These are phyloP conservation scores for Trapa bicornis DNA, from an alignment of 345 rosid species.

Conservation along the genomic window DNA sequence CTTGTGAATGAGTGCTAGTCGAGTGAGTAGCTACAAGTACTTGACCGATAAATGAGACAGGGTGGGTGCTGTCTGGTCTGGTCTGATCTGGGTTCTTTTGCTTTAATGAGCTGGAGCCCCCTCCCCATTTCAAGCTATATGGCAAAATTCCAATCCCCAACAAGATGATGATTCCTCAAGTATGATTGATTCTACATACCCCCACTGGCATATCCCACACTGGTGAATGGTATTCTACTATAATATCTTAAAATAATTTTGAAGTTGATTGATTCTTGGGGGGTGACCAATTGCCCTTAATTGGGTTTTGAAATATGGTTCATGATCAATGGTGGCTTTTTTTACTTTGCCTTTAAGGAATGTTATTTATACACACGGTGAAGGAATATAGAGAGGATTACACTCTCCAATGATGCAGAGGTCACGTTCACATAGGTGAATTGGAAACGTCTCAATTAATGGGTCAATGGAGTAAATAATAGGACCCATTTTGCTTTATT, in stretches of 20 bases:
- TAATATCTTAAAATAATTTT: too few relatives aligned
- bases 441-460: not conserved
- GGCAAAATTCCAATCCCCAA: slow-evolving; percentile 2
- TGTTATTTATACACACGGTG: not conserved
- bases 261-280: not conserved
- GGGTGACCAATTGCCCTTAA: not conserved
- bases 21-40: slow-evolving; percentile 10
- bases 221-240: too few relatives aligned
- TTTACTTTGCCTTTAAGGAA: slow-evolving; percentile 4
- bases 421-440: not conserved
- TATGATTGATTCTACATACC: not conserved
- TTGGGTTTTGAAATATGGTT: too few relatives aligned
- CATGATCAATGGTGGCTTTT: too few relatives aligned
- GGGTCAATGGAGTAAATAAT: not conserved
- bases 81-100: not conserved
- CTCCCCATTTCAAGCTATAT: not conserved
- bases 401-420: not conserved
- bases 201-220: too few relatives aligned
- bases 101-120: slow-evolving; percentile 14
- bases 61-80: not conserved
- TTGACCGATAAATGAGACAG: slow-evolving; percentile 8
- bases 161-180: not conserved
- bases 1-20: slow-evolving; percentile 6
- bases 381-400: not conserved
- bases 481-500: too few relatives aligned